Evolutionary conservation across 2,329 filamentous ascomycete genomes (phyloP), one percentile per base, ranked within the genome.

Genomic region (Exophiala phaeomuriformis): DNA sequence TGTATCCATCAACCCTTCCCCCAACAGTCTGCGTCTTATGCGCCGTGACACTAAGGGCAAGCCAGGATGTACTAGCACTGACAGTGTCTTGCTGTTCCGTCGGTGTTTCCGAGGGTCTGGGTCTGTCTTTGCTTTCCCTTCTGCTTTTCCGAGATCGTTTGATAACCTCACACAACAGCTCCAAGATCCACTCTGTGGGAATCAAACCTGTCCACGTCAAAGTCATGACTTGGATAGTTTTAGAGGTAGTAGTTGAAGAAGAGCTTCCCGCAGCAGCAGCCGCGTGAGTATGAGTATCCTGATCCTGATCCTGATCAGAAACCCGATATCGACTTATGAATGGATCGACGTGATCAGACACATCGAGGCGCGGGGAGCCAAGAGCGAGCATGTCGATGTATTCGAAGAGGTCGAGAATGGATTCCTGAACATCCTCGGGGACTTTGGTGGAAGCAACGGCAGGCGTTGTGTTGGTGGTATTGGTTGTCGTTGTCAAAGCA

Each of bases 381-480:
- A 76, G 64, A 10, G 75, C 72, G 4, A 85, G 69, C 44, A 82
- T 72, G 4, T 74, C 81, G 19, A 86, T 69, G 82, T 83, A 88
- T 68, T 85, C 79, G 39, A 77, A 75, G 27, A 82, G 60, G n/a
- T 77, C 72, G 4, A 80, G 62, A 6, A 75, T 78, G 56, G 77
- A 77, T 27, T 88, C 82, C 53, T 86, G 81, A 35, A 87, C 73
- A 5, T 79, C 76, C 29, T 52, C 53, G 9, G 41, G n/a, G 4
- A 12, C 9, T 8, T 10, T 31, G 28, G 42, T 5, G 4, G 42
- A 5, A 29, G 39, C 19, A 2, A 39, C 8, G 3, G 32, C 12
- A 32, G 28, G 5, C 28, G 42, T 41, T 27, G 12, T 28, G 6
- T 28, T 9, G n/a, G 39, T 28, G 8, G 47, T 9, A 35, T 42